phyloP scores from a whole-genome alignment of 2,329 filamentous ascomycete species.

The Phialophora expanda region DNA sequence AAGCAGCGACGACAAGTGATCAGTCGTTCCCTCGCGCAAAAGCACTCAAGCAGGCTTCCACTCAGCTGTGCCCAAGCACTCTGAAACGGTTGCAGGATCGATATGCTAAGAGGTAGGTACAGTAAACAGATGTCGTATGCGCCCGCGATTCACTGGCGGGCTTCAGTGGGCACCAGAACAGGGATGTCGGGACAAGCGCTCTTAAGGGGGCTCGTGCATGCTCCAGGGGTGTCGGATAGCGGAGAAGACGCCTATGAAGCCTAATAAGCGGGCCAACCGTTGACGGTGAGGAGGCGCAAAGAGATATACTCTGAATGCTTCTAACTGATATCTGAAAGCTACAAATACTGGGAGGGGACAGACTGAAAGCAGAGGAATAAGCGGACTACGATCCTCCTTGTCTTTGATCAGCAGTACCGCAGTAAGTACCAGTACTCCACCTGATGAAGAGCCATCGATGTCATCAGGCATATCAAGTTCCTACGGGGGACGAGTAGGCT shows the following conservation, averaged over 20 bases:
- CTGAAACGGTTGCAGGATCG: background rate
- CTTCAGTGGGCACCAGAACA: background rate
- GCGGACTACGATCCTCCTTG: background rate
- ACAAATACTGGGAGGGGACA: background rate
- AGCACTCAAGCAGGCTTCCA: background rate
- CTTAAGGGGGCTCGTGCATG: background rate
- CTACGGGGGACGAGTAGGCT: background rate
- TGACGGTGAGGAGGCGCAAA: background rate
- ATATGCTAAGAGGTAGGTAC: background rate
- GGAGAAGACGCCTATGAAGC: constrained; percentile 8
- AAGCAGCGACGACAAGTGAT: constrained; percentile 3
- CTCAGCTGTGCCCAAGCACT: background rate
- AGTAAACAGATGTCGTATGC: constrained; percentile 1
- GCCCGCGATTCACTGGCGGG: constrained; percentile 2
- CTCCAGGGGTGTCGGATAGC: background rate
- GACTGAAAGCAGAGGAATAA: background rate
- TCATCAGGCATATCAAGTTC: constrained; percentile 22
- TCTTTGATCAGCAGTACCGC: background rate
- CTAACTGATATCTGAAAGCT: constrained; percentile 1
- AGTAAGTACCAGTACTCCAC: background rate
- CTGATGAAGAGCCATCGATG: constrained; percentile 23
- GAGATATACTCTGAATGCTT: background rate
- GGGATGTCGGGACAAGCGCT: background rate
- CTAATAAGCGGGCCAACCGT: background rate
- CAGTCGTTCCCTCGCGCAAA: background rate